These are phyloP conservation scores for Zygosaccharomyces bailii DNA, from an alignment of 805 yeast genomes.

Conservation along the genomic window DNA sequence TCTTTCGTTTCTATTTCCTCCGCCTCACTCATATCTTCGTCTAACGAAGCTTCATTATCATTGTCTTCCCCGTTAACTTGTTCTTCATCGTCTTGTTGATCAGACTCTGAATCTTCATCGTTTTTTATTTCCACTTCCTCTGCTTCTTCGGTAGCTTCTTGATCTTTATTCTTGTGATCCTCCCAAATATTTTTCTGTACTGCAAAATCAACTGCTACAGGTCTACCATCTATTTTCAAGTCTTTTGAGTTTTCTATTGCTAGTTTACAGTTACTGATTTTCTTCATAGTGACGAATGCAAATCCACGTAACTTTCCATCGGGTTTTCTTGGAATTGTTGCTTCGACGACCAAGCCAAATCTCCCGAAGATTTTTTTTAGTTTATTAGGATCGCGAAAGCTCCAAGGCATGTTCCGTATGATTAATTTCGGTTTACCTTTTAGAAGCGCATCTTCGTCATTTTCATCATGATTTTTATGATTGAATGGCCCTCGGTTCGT, in stretches of 20 bases:
- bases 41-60: slow-evolving; percentile 21
- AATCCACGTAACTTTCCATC: slow-evolving; percentile 93
- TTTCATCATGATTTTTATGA: slow-evolving; percentile 16
- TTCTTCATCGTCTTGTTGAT: slow-evolving; percentile 32
- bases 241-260: slow-evolving; percentile 77
- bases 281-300: slow-evolving; percentile 90
- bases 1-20: slow-evolving; percentile 34
- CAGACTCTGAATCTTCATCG: slow-evolving; percentile 36
- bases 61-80: slow-evolving; percentile 34
- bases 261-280: slow-evolving; percentile 66
- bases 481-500: slow-evolving; percentile 2
- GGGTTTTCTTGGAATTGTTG: slow-evolving; percentile 79
- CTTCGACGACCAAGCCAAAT: slow-evolving; percentile 85
- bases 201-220: slow-evolving; percentile 92
- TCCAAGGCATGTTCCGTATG: slow-evolving; percentile 94
- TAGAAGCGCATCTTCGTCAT: slow-evolving; percentile 45
- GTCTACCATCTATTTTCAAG: slow-evolving; percentile 80
- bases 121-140: slow-evolving; percentile 38
- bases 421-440: slow-evolving; percentile 84
- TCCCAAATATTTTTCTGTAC: slow-evolving; percentile 85
- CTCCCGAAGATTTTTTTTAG: slow-evolving; percentile 66
- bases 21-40: slow-evolving; percentile 24
- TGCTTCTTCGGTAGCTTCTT: slow-evolving; percentile 39
- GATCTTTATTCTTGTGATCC: slow-evolving; percentile 45
- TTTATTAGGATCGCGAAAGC: slow-evolving; percentile 72